A percentile compares a stretch with the other conserved stretches of the same genome.
Conservation (phyloP, 495 filamentous ascomycete genomes). For the Sporormia fimetaria region DNA sequence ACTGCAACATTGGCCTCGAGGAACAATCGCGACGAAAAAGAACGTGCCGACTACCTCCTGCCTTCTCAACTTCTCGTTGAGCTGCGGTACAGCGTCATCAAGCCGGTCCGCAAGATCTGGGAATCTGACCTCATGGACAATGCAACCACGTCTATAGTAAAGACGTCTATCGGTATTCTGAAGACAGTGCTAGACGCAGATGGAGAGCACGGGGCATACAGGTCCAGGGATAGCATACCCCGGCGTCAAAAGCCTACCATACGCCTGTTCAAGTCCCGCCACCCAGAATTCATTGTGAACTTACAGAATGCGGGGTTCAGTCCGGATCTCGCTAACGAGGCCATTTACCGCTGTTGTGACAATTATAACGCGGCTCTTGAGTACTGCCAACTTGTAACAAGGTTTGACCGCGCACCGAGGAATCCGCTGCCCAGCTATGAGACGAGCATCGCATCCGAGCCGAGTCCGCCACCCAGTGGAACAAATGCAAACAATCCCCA, state of each 20-base stretch:
- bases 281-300: slow-evolving; percentile 31
- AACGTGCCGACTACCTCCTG: slow-evolving; percentile 54
- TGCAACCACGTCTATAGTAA: slow-evolving; percentile 59
- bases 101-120: slow-evolving; percentile 71
- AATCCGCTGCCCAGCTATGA: slow-evolving; percentile 55
- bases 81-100: slow-evolving; percentile 70
- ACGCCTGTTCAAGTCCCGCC: slow-evolving; percentile 31
- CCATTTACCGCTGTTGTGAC: slow-evolving; percentile 71
- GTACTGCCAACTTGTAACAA: slow-evolving; percentile 55
- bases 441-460: slow-evolving; percentile 4
- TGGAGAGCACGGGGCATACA: slow-evolving; percentile 55
- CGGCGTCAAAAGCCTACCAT: slow-evolving; percentile 30
- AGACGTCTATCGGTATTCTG: slow-evolving; percentile 73
- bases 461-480: slow-evolving; percentile 12
- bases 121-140: slow-evolving; percentile 68
- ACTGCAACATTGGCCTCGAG: slow-evolving; percentile 50
- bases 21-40: slow-evolving; percentile 41
- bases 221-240: slow-evolving; percentile 45
- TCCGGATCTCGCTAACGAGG: slow-evolving; percentile 57
- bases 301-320: slow-evolving; percentile 44
- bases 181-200: slow-evolving; percentile 68
- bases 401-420: slow-evolving; percentile 36
- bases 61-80: slow-evolving; percentile 77
- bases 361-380: slow-evolving; percentile 47
- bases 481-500: too few species aligned